Evolutionary conservation across 345 rosid genomes (phyloP).

Genomic region (Citrus glauca): DNA sequence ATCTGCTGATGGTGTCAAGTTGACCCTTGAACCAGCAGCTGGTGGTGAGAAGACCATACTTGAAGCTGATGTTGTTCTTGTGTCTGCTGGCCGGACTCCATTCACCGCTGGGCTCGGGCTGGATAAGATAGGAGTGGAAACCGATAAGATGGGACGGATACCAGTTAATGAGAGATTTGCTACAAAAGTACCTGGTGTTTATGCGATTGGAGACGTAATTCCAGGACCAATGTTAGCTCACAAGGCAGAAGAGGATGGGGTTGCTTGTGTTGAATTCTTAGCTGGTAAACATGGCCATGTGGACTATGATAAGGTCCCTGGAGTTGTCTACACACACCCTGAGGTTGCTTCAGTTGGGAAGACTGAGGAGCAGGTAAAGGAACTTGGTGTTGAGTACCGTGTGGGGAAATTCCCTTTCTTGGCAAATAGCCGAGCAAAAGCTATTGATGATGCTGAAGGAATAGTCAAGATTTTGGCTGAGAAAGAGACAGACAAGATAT

Average conservation of each 20-base stretch:
- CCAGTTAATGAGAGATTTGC: slow-evolving; percentile 74
- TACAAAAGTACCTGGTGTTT: slow-evolving; percentile 80
- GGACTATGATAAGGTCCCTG: slow-evolving; percentile 96
- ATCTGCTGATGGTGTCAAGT: slow-evolving; percentile 71
- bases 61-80: slow-evolving; percentile 95
- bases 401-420: slow-evolving; percentile 98
- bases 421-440: slow-evolving; percentile 99
- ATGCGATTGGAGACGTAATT: slow-evolving; percentile 95
- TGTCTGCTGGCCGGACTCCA: slow-evolving; percentile 90
- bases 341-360: slow-evolving; percentile 97
- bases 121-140: slow-evolving; percentile 90
- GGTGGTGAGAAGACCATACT: slow-evolving; percentile 84
- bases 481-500: slow-evolving; percentile 88
- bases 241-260: slow-evolving; percentile 98
- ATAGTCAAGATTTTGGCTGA: slow-evolving; percentile 89
- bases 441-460: slow-evolving; percentile 92
- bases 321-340: slow-evolving; percentile 96
- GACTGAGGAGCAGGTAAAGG: slow-evolving; percentile 97
- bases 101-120: slow-evolving; percentile 90
- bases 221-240: slow-evolving; percentile 99
- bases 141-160: slow-evolving; percentile 80
- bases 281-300: slow-evolving; percentile 98
- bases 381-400: slow-evolving; percentile 61
- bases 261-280: slow-evolving; percentile 96
- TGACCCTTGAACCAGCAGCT: slow-evolving; percentile 82